Percentiles rank a stretch among this genome's conserved stretches.
Evolutionary conservation across 2,329 filamentous ascomycete species (phyloP).

Genomic region (Beauveria varroae): DNA sequence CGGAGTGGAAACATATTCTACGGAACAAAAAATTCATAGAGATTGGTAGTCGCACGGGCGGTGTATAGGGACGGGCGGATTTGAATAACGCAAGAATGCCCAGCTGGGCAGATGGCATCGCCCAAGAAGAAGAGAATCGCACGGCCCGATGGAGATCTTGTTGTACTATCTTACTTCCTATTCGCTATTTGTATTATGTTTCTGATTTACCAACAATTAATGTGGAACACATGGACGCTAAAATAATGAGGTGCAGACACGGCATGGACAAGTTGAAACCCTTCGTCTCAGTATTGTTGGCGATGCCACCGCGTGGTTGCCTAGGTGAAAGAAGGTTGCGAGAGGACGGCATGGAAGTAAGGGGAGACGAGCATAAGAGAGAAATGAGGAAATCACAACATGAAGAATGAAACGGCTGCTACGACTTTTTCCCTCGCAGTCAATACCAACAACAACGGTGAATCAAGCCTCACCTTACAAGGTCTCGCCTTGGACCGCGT

Average conservation of each 20-base stretch:
- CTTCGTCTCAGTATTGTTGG: neutral
- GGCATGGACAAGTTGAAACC: neutral
- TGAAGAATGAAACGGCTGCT: neutral
- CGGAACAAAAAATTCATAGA: neutral
- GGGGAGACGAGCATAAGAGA: neutral
- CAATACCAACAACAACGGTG: no score
- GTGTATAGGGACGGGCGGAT: neutral
- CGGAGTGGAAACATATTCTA: neutral
- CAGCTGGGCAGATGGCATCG: neutral
- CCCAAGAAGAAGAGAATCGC: neutral
- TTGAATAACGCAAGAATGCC: neutral
- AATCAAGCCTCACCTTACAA: no score
- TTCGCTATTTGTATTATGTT: neutral
- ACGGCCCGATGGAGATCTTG: neutral
- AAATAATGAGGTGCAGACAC: neutral
- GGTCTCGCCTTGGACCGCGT: neutral
- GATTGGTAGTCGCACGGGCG: neutral
- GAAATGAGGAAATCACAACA: neutral
- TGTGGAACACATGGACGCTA: neutral
- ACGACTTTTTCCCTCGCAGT: neutral
- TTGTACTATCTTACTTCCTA: slow-evolving; percentile 5
- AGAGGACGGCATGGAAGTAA: neutral
- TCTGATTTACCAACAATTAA: neutral
- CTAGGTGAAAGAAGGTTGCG: neutral
- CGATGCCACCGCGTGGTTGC: neutral